Conservation (phyloP, 306 rosid genomes). For the Geum urbanum region DNA sequence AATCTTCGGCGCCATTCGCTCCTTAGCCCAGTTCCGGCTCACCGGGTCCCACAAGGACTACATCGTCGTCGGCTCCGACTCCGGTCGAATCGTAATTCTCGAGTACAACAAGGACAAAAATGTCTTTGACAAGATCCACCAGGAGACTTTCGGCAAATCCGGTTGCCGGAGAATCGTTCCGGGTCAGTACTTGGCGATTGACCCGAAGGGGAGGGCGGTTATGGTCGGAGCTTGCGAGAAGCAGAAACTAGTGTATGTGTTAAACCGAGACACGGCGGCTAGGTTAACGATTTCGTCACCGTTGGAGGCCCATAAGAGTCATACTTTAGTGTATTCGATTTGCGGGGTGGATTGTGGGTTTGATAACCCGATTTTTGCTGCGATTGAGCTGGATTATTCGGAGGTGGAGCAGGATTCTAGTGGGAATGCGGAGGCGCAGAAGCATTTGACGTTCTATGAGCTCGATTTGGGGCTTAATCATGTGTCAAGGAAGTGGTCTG, state of each 20-base stretch:
- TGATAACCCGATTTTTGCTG: conserved; percentile 92
- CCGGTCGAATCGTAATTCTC: conserved; percentile 87
- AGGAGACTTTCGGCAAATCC: conserved; percentile 91
- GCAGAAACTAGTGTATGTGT: conserved; percentile 87
- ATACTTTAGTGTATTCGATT: conserved; percentile 77
- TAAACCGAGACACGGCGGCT: conserved; percentile 88
- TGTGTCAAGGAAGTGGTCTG: conserved; percentile 96
- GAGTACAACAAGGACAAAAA: conserved; percentile 83
- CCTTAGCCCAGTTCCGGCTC: conserved; percentile 81
- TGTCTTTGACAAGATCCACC: conserved; percentile 82
- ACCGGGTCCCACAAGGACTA: conserved; percentile 87
- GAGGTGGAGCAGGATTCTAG: conserved; percentile 85
- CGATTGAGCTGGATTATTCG: conserved; percentile 86
- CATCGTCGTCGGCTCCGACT: conserved; percentile 84
- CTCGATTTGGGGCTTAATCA: conserved; percentile 94
- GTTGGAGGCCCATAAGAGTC: conserved; percentile 83
- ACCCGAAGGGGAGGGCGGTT: conserved; percentile 94
- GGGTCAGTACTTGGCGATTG: conserved; percentile 82
- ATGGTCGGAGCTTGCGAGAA: conserved; percentile 97
- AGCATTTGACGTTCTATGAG: conserved; percentile 78
- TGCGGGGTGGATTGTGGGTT: conserved; percentile 95
- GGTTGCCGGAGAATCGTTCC: conserved; percentile 92
- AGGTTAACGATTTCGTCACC: conserved; percentile 94
- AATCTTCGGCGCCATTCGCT: conserved; percentile 77
- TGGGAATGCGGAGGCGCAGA: conserved; percentile 81